Evolutionary conservation across 176 grass and related monocot genomes (phyloP), one percentile per base, ranked within the genome.

Genomic region (Oryza meyeriana): DNA sequence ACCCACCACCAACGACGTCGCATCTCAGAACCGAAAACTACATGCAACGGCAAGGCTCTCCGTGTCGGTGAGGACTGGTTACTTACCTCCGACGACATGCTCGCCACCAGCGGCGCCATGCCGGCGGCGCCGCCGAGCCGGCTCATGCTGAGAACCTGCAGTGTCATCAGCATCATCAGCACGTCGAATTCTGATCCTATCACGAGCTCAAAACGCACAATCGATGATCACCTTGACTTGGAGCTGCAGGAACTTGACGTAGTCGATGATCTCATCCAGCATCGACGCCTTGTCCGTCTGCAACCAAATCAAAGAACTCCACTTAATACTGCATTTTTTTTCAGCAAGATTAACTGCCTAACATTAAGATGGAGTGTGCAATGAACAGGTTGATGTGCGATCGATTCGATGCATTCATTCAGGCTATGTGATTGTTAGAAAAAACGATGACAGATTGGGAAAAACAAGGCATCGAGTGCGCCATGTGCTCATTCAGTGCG

Each of bases 261-360:
- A 93, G 88, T 93, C 91, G 85, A 93, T 93, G 88, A 99, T 99
- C 93, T 95, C 96, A 73, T 93, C 91, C 89, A 99, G 90, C 94
- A 97, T 97, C 57, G 92, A 87, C 30, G 94, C 94, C 83, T 97
- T 97, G 88, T 97, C 94, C 69, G 94, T 72, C 94, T 78, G 75
- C 50, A 2, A 52, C 3, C 48, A 20, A 52, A 22, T 22, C 14
- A 48, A 52, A 52, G 0, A 52, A 52, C 17, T 52, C 48, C 4
- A 22, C 18, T 52, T 22, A 22, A 22, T 52, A 52, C 48, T 1
- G 2, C 48, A 52, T 52, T 52, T 52, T 14, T 14, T 20, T 52
- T 52, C 42, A 45, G 3, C 42, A 45, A 45, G 13, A 45, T 45
- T 14, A 44, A 44, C 42, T 4, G 42, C 42, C 1, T 2, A 44